phyloP scores from a whole-genome alignment of 1,284 basidiomycete species.

The Heliocybe sulcata region DNA sequence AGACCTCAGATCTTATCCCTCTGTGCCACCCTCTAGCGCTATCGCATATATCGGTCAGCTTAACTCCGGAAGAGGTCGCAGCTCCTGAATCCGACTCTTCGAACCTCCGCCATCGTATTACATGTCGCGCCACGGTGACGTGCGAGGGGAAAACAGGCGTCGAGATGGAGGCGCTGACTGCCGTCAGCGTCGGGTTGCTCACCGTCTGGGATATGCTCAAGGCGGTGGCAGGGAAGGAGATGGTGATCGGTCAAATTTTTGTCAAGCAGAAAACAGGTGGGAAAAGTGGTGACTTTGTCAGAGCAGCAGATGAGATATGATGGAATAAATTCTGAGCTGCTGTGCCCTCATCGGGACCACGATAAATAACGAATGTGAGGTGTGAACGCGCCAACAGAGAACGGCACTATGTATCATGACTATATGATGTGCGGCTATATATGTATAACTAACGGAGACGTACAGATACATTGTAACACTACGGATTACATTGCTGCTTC shows the following conservation, averaged over 20 bases:
- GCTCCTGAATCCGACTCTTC: not conserved
- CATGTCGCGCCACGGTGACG: conserved; percentile 60
- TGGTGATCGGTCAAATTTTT: conserved; percentile 65
- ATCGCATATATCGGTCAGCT: conserved; percentile 57
- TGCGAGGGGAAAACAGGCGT: conserved; percentile 82
- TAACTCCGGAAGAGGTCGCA: conserved; percentile 35
- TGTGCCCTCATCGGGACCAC: too few relatives aligned
- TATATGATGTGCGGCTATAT: too few relatives aligned
- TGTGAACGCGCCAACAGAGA: too few relatives aligned
- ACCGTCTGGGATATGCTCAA: conserved; percentile 94
- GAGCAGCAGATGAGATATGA: conserved; percentile 8
- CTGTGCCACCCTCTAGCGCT: conserved; percentile 78
- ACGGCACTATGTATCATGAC: too few relatives aligned
- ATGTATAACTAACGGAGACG: too few relatives aligned
- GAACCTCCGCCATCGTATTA: conserved; percentile 38
- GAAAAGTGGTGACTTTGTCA: conserved; percentile 58
- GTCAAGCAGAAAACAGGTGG: conserved; percentile 72
- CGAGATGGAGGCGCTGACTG: conserved; percentile 92
- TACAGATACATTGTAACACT: too few relatives aligned
- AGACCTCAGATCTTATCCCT: conserved; percentile 77
- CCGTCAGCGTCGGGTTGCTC: conserved; percentile 70
- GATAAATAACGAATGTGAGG: too few relatives aligned
- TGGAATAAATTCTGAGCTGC: not conserved
- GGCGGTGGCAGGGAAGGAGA: conserved; percentile 78
- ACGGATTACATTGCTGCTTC: too few relatives aligned